Evolutionary conservation across 2,329 filamentous ascomycete genomes (phyloP).

Genomic region (Cadophora malorum): DNA sequence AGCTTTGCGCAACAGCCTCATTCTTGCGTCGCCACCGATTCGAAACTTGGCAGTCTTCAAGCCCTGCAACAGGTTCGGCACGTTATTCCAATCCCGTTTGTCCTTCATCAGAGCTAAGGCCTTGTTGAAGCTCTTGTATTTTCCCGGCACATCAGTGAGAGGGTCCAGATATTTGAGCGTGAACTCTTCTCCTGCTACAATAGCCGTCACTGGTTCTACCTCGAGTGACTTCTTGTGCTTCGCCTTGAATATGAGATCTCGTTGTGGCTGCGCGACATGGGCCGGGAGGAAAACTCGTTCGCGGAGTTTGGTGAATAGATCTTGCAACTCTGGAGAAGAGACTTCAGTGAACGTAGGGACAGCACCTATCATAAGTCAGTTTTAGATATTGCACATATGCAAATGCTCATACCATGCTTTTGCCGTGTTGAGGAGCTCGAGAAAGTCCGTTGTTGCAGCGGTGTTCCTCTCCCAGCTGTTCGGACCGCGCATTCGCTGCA

Average conservation of each 20-base stretch:
- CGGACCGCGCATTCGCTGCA: constrained; percentile 34
- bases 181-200: constrained; percentile 59
- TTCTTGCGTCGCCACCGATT: not conserved
- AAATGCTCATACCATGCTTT: constrained; percentile 37
- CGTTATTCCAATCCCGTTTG: constrained; percentile 44
- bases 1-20: constrained; percentile 33
- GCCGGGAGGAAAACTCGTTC: constrained; percentile 66
- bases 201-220: constrained; percentile 62
- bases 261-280: constrained; percentile 61
- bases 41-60: constrained; percentile 29
- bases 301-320: constrained; percentile 59
- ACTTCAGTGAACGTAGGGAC: constrained; percentile 54
- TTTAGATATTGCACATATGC: not conserved
- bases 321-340: constrained; percentile 60
- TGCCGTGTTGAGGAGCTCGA: constrained; percentile 39
- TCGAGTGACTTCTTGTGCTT: constrained; percentile 56
- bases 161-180: constrained; percentile 40
- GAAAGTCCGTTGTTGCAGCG: constrained; percentile 38
- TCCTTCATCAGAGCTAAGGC: constrained; percentile 43
- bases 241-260: constrained; percentile 57
- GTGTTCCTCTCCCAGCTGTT: constrained; percentile 18
- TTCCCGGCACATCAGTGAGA: constrained; percentile 35
- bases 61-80: constrained; percentile 44
- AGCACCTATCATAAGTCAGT: constrained; percentile 31
- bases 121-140: constrained; percentile 23